Base-by-base conservation (phyloP, 2,329 filamentous ascomycete genomes). In the Sporothrix brunneoviolacea region DNA sequence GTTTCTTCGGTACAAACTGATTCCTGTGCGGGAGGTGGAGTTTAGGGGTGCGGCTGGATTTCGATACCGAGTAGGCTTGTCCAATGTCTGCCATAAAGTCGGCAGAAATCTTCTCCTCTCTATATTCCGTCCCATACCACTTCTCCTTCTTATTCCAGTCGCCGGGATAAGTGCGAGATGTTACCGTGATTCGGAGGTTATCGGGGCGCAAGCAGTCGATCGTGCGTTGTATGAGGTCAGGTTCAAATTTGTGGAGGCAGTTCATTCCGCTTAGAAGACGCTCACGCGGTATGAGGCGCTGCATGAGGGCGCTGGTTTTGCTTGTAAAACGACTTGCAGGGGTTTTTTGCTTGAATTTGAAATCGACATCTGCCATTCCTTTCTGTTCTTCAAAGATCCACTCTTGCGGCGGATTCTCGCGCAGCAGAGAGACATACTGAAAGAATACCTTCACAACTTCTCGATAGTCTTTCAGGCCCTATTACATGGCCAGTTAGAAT, bases 121-220 rank as follows among this genome's bases (percentile, higher is more conserved):
- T 87, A 69, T 96, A 95, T 62, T 97, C 91, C 0, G 93, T 98
- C 8, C 91, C 91, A 60, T 98, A 98, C 93, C 93, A 98, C 64
- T 91, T 89, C 71, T 98, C 93, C 63, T 86, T 94, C 64, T 84
- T 71, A 57, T 94, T 79, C 88, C 89, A 96, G 46, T 81, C 77
- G 0, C 89, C 91, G 0, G 91, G 91, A 58, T 84, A 86, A 8
- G 87, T 84, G 62, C 90, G 87, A 21, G 89, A 91, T 24, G 94
- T 82, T 44, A 97, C 75, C 2, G 82, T 84, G 65, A 96, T 77
- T 27, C 88, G 81, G 70, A 97, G 90, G 63, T 96, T 97, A 64
- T 97, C 91, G 0, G 91, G 87, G 18, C 84, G 78, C 42, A 98
- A 70, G 61, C 80, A 86, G 4, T 79, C 75, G 59, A 97, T 72